Evolutionary conservation across 805 yeast species (phyloP).

Genomic region (Lipomyces mesembrius): DNA sequence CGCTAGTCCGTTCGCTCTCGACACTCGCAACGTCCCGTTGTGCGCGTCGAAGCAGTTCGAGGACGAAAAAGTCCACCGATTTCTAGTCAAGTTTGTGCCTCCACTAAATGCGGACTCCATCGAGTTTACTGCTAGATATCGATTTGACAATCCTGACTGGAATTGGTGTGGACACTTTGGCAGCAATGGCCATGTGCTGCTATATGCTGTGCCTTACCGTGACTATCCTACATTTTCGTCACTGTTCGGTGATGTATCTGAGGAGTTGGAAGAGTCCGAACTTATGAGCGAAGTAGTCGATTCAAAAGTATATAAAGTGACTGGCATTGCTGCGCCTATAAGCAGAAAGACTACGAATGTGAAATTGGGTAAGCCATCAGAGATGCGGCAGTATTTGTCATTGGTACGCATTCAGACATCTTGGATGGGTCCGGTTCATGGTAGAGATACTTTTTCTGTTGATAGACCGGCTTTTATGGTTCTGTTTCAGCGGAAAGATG

Average conservation of each 20-base stretch:
- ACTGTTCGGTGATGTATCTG: conserved; percentile 17
- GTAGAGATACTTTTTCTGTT: conserved; percentile 18
- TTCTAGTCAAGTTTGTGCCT: conserved; percentile 24
- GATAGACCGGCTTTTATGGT: conserved; percentile 29
- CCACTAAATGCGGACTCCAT: conserved; percentile 18
- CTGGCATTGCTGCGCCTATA: conserved; percentile 21
- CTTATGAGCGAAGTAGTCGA: conserved; percentile 22
- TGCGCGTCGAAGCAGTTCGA: not conserved
- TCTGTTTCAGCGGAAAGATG: conserved; percentile 38
- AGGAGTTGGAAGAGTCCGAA: conserved; percentile 16
- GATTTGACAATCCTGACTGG: conserved; percentile 23
- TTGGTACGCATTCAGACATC: conserved; percentile 28
- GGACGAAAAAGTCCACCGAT: conserved; percentile 4
- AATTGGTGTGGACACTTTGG: conserved; percentile 28
- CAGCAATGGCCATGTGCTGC: conserved; percentile 24
- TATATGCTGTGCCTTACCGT: not conserved
- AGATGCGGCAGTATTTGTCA: conserved; percentile 26
- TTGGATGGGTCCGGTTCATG: conserved; percentile 37
- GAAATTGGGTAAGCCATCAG: conserved; percentile 24
- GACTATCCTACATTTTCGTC: conserved; percentile 12
- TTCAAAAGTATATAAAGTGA: conserved; percentile 23
- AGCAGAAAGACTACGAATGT: conserved; percentile 3
- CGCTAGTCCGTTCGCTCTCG: conserved; percentile 13
- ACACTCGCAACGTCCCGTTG: conserved; percentile 5
- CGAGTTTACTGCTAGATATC: conserved; percentile 34